Conservation (phyloP, 2,329 filamentous ascomycete species). For the Cladophialophora exuberans region DNA sequence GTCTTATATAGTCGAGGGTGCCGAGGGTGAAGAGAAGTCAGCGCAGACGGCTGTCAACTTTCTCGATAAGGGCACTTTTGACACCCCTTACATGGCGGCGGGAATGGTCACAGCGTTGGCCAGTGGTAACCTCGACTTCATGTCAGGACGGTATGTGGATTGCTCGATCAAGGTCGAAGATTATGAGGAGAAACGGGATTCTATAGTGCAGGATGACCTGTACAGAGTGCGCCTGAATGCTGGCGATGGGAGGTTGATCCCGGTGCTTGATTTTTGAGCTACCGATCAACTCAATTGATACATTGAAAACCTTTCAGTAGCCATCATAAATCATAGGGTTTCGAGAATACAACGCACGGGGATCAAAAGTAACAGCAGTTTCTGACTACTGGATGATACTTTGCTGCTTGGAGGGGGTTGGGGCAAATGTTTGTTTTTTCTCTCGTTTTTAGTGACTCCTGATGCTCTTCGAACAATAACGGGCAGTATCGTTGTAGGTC, state of each 20-base stretch:
- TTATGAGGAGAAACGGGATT: not conserved
- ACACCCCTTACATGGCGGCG: constrained; percentile 19
- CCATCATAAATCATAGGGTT: too few relatives aligned
- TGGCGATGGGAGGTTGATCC: constrained; percentile 1
- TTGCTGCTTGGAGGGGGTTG: too few relatives aligned
- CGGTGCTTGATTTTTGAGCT: constrained; percentile 7
- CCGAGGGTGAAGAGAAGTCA: not conserved
- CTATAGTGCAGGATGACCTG: constrained; percentile 6
- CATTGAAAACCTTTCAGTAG: too few relatives aligned
- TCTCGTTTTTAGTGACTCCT: too few relatives aligned
- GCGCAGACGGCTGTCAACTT: constrained; percentile 7
- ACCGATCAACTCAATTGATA: too few relatives aligned
- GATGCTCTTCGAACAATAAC: too few relatives aligned
- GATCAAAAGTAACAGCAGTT: too few relatives aligned
- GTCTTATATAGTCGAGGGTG: not conserved
- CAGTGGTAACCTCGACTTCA: constrained; percentile 7
- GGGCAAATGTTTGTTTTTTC: too few relatives aligned
- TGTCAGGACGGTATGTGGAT: constrained; percentile 15
- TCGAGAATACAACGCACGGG: too few relatives aligned
- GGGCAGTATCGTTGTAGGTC: too few relatives aligned
- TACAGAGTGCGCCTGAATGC: constrained; percentile 10
- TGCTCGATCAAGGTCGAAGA: constrained; percentile 2
- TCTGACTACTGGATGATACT: too few relatives aligned
- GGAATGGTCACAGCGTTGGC: constrained; percentile 13
- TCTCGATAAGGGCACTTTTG: not conserved